A percentile compares a stretch with the other conserved stretches of the same genome.
phyloP scores from a whole-genome alignment of 176 grass and related monocot species.

The bread wheat (Triticum aestivum) region IWGSC_CS_RefSeq_v2.1 NC_057803.1:491576766-491577265 shows the following conservation, averaged over 20 bases:
- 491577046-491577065: not conserved
- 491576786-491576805: conserved; percentile 17
- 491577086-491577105: not conserved
- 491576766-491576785: conserved; percentile 19
- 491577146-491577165: not conserved
- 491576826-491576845: conserved; percentile 2
- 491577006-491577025: not conserved
- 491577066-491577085: not conserved
- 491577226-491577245: not conserved
- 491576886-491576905: not conserved
- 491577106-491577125: not conserved
- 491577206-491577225: not conserved
- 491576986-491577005: not conserved
- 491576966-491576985: not conserved
- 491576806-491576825: conserved; percentile 11
- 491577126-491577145: not conserved
- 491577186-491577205: not conserved
- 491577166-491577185: not conserved
- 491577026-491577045: not conserved
- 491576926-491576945: conserved; percentile 5
- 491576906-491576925: conserved; percentile 23
- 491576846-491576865: conserved; percentile 18
- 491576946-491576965: not conserved
- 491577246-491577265: not conserved
- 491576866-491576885: conserved; percentile 10